Conservation (phyloP, 257 asterid genomes). For the Catharanthus roseus region DNA sequence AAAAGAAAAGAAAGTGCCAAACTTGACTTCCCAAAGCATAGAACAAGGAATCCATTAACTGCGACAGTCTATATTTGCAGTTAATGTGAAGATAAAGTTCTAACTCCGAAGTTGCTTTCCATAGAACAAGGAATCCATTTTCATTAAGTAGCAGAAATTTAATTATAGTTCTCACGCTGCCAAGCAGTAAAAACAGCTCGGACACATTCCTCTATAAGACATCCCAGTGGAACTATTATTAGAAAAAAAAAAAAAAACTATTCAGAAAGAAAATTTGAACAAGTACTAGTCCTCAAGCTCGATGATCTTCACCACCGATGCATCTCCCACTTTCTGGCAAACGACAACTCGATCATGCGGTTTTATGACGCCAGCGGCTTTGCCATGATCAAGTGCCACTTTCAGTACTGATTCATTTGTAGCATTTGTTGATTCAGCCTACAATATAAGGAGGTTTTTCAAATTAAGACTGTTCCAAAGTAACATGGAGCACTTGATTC, state of each 20-base stretch:
- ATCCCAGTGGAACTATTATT: not conserved
- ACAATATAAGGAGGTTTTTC: constrained; percentile 13
- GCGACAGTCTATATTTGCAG: not conserved
- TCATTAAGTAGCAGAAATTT: not conserved
- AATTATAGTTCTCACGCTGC: not conserved
- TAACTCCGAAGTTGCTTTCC: not conserved
- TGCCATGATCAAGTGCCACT: constrained; percentile 78
- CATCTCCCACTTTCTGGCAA: constrained; percentile 88
- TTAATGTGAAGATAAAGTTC: not conserved
- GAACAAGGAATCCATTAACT: no score
- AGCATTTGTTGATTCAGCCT: constrained; percentile 68
- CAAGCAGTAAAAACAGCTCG: not conserved
- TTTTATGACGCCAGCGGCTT: constrained; percentile 59
- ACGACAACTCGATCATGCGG: constrained; percentile 75
- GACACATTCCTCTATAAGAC: not conserved
- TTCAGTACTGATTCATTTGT: constrained; percentile 65
- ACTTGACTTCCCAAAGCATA: no score
- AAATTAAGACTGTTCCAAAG: not conserved
- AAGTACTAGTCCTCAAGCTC: constrained; percentile 62
- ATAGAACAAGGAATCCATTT: not conserved
- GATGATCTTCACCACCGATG: constrained; percentile 78
- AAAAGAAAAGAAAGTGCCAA: no score
- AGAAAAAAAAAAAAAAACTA: no score
- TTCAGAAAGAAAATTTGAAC: no score
- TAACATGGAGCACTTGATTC: not conserved